Evolutionary conservation across 2,329 filamentous ascomycete genomes (phyloP).

Genomic region (Diaporthe sp.): DNA sequence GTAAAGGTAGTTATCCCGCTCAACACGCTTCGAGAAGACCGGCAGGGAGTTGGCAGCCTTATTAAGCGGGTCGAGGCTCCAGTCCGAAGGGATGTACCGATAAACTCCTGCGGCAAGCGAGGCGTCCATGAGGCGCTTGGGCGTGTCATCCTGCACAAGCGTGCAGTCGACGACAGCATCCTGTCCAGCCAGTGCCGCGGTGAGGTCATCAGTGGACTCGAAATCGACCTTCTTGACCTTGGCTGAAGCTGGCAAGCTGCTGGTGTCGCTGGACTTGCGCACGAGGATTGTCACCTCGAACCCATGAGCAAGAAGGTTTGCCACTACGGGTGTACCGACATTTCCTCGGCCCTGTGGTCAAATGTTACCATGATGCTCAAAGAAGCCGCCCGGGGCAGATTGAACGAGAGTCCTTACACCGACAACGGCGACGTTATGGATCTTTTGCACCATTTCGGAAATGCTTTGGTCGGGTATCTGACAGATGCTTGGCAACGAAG

Average conservation of each 20-base stretch:
- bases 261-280: conserved; percentile 20
- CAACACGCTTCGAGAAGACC: conserved; percentile 28
- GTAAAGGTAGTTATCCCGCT: conserved; percentile 12
- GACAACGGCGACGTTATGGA: conserved; percentile 4
- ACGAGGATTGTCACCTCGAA: conserved; percentile 11
- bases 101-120: conserved; percentile 22
- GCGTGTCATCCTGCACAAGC: conserved; percentile 17
- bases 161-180: conserved; percentile 33
- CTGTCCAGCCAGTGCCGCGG: conserved; percentile 16
- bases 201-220: conserved; percentile 12
- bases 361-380: neutral
- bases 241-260: conserved; percentile 1
- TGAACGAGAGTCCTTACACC: neutral
- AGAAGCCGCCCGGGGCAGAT: neutral
- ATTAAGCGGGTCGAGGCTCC: conserved; percentile 33
- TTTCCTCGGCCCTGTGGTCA: conserved; percentile 3
- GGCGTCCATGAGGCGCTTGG: conserved; percentile 30
- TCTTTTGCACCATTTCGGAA: neutral
- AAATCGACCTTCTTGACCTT: conserved; percentile 19
- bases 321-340: conserved; percentile 1
- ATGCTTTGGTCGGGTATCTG: neutral
- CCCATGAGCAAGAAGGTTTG: conserved; percentile 7
- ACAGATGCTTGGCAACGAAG: neutral
- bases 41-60: conserved; percentile 44
- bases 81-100: conserved; percentile 33